A percentile compares a stretch with the other conserved stretches of the same genome.
Evolutionary conservation across 2,329 filamentous ascomycete species (phyloP).

Genomic region (Cladophialophora psammophila): DNA sequence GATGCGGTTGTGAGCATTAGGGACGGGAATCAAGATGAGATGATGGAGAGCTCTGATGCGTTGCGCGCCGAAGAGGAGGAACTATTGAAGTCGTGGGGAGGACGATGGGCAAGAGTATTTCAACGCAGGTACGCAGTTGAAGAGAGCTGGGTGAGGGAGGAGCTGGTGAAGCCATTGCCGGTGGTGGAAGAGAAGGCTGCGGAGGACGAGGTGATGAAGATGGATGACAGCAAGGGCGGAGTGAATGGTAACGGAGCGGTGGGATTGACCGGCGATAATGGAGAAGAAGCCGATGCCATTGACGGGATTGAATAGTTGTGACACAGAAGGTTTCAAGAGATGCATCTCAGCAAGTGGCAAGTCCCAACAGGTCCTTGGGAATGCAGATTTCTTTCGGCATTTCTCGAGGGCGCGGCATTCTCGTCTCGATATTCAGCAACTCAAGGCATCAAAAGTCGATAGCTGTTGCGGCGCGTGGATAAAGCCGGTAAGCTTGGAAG

Average conservation of each 20-base stretch:
- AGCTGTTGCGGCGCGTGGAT: neutral
- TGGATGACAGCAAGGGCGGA: neutral
- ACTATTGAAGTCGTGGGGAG: constrained; percentile 77
- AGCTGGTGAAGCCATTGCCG: constrained; percentile 57
- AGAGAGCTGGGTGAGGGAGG: constrained; percentile 72
- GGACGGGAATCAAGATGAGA: constrained; percentile 73
- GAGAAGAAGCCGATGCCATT: constrained; percentile 11
- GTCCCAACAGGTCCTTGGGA: neutral
- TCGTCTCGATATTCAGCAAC: neutral
- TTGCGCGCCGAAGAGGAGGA: constrained; percentile 59
- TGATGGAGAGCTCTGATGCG: constrained; percentile 71
- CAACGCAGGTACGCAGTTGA: constrained; percentile 82
- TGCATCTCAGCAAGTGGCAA: neutral
- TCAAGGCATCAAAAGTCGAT: neutral
- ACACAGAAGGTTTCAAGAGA: neutral
- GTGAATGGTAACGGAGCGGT: neutral
- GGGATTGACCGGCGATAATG: constrained; percentile 23
- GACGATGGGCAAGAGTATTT: constrained; percentile 86
- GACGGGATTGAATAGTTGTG: constrained; percentile 31
- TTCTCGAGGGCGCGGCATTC: neutral
- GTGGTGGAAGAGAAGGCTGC: constrained; percentile 43
- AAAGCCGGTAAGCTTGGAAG: neutral
- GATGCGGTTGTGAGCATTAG: constrained; percentile 78
- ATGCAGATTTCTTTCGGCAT: neutral
- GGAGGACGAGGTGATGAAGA: constrained; percentile 37